A percentile compares a stretch with the other conserved stretches of the same genome.
phyloP scores from a whole-genome alignment of 2,329 filamentous ascomycete species.

The Aspergillus pseudotamarii region DNA sequence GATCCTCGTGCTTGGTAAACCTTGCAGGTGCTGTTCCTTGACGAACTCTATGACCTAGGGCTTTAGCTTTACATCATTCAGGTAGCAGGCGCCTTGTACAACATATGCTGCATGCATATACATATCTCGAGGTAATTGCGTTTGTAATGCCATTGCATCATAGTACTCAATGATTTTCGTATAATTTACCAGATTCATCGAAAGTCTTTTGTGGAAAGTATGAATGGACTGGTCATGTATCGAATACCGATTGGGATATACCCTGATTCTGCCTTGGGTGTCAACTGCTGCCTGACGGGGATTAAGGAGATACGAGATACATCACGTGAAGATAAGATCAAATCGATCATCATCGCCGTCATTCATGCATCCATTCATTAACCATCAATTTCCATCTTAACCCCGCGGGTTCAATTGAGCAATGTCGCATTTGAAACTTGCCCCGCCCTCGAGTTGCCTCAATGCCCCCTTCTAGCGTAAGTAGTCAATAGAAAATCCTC shows the following conservation, averaged over 20 bases:
- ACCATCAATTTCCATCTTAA: background rate
- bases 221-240: background rate
- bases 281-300: background rate
- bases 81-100: background rate
- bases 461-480: slow-evolving; percentile 23
- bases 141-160: background rate
- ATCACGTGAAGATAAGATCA: slow-evolving; percentile 2
- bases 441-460: background rate
- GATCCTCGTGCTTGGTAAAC: background rate
- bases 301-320: background rate
- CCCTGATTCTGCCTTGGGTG: background rate
- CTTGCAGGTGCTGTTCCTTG: background rate
- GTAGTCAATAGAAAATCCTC: background rate
- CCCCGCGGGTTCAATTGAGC: background rate
- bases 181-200: background rate
- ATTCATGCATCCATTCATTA: background rate
- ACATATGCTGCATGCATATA: background rate
- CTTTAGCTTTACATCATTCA: background rate
- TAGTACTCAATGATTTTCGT: background rate
- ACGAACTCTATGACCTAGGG: background rate
- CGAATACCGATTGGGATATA: background rate
- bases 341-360: background rate
- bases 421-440: background rate
- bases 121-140: background rate
- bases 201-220: background rate